Conservation (phyloP, 2,329 filamentous ascomycete species). For the Penicillium sp. region DNA sequence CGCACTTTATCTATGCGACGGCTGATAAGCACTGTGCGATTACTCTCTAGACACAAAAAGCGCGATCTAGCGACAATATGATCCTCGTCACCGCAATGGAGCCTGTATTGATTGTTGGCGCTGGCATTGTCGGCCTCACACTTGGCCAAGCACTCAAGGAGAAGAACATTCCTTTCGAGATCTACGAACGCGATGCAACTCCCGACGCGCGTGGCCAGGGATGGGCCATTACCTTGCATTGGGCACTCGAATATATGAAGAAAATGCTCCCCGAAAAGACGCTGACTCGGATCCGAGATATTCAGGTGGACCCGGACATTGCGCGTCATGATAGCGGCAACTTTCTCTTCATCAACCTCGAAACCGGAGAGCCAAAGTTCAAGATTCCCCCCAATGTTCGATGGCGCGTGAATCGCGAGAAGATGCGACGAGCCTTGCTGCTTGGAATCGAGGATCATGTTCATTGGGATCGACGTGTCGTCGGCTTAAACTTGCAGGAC, state of each 20-base stretch:
- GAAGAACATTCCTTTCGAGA: constrained; percentile 29
- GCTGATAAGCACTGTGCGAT: not conserved
- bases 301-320: constrained; percentile 25
- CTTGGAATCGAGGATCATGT: constrained; percentile 23
- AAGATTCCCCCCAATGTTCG: constrained; percentile 28
- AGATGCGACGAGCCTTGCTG: constrained; percentile 18
- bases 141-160: constrained; percentile 26
- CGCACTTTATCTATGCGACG: constrained; percentile 29
- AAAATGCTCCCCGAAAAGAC: constrained; percentile 19
- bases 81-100: constrained; percentile 12
- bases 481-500: constrained; percentile 6
- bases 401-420: constrained; percentile 29
- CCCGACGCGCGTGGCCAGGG: constrained; percentile 25
- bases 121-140: constrained; percentile 26
- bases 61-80: constrained; percentile 1
- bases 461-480: constrained; percentile 18
- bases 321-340: constrained; percentile 25
- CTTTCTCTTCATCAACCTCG: constrained; percentile 30
- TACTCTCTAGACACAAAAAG: constrained; percentile 8
- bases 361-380: constrained; percentile 28
- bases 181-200: constrained; percentile 31
- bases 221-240: constrained; percentile 29
- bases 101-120: constrained; percentile 27
- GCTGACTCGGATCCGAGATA: constrained; percentile 15
- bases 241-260: constrained; percentile 24